Evolutionary conservation across 768 basidiomycete species (phyloP), one percentile per base, ranked within the genome.

Genomic region (Strobilomyces echinocephalus): DNA sequence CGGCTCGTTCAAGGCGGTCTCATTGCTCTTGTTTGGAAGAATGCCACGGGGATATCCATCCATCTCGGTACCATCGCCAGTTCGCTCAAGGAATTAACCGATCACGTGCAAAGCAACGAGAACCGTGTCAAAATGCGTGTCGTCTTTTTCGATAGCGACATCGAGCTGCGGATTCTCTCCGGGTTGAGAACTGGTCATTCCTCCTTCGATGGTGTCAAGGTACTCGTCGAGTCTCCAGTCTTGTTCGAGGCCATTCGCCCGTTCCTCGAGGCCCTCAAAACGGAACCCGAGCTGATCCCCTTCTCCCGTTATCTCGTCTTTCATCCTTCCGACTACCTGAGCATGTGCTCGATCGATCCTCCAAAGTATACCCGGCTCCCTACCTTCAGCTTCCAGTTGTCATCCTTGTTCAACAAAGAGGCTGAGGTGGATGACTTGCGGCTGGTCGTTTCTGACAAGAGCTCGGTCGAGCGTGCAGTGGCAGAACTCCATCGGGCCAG

Each of bases 171-270:
- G 42, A 72, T 76, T 12, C 60, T 77, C 1, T 75, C 74, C 12
- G 72, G 75, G 41, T 55, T 79, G 46, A 53, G 50, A 53, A 50
- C 60, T 62, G 49, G 55, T 1, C 62, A 72, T 18, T 62, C 63
- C 41, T 60, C 65, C 14, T 54, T 45, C 1, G 49, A 65, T 20
- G 57, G 34, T 30, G 46, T 41, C 65, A 72, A 57, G 46, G 48
- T 85, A 3, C 69, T 88, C 21, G 68, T 88, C 14, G 86, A 88
- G 54, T 75, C 79, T 0, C 76, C 79, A 0, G 78, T 88, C 52
- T 78, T 88, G 79, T 87, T 78, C 54, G 86, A 86, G 54, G 73
- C 83, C 0, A 77, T 85, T 33, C 73, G 83, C 8, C 87, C 87
- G 0, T 88, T 88, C 70, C 72, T 89, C 14, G 76, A 84, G 53